These are phyloP conservation scores for Aspergillus felis DNA, from an alignment of 2,329 filamentous ascomycete genomes.

Conservation along the genomic window DNA sequence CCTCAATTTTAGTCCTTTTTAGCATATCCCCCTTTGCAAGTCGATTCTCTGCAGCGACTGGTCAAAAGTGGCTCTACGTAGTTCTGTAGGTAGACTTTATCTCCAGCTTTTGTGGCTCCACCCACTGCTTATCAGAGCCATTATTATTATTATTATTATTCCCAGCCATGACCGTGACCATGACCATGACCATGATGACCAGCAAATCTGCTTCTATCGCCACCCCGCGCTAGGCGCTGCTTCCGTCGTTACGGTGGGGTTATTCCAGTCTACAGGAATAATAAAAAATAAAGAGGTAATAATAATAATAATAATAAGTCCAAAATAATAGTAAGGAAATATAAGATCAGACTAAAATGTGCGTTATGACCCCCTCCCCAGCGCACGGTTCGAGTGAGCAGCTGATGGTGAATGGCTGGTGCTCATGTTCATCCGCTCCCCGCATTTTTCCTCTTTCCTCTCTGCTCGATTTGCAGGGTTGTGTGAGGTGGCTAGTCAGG, in stretches of 20 bases:
- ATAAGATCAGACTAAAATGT: neutral
- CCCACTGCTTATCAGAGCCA: constrained; percentile 35
- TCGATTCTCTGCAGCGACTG: neutral
- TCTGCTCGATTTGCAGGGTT: neutral
- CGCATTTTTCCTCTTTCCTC: constrained; percentile 1
- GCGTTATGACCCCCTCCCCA: neutral
- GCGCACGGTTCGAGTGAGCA: constrained; percentile 9
- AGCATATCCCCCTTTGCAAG: constrained; percentile 23
- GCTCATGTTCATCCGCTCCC: constrained; percentile 3
- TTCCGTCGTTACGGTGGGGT: constrained; percentile 5
- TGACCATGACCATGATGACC: neutral
- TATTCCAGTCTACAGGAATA: neutral
- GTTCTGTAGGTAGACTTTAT: constrained; percentile 14
- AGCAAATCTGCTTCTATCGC: constrained; percentile 11
- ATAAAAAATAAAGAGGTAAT: neutral
- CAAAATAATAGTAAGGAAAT: neutral
- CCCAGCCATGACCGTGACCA: neutral
- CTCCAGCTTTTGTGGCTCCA: constrained; percentile 15
- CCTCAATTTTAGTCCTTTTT: constrained; percentile 4
- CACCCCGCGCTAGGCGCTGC: constrained; percentile 27
- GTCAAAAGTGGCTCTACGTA: neutral
- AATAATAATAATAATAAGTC: neutral
- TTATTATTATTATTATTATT: neutral
- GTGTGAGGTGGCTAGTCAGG: constrained; percentile 4
- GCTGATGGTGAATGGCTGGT: constrained; percentile 6